phyloP scores from a whole-genome alignment of 176 grass and related monocot species.

The Carex cristatella region DNA sequence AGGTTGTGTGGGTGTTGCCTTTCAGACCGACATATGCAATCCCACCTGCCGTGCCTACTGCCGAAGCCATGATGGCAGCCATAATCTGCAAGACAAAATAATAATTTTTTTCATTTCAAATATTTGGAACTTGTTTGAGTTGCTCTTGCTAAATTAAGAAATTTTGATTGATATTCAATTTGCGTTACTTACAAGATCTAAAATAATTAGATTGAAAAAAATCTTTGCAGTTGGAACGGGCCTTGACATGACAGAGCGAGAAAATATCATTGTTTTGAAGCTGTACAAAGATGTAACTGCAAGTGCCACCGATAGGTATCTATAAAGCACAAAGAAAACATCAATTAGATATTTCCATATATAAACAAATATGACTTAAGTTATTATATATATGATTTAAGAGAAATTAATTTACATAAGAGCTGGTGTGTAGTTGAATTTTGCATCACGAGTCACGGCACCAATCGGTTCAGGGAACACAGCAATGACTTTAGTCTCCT shows the following conservation, averaged over 20 bases:
- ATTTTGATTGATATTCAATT: neutral
- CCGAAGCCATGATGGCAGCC: slow-evolving; percentile 59
- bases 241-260: slow-evolving; percentile 5
- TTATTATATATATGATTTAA: neutral
- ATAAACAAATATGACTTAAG: neutral
- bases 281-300: slow-evolving; percentile 42
- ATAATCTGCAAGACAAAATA: slow-evolving; percentile 34
- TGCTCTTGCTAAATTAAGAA: neutral
- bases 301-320: slow-evolving; percentile 54
- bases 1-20: slow-evolving; percentile 52
- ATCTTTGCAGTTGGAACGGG: slow-evolving; percentile 17
- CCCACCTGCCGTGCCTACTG: slow-evolving; percentile 33
- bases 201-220: slow-evolving; percentile 33
- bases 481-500: slow-evolving; percentile 33
- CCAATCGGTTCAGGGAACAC: neutral
- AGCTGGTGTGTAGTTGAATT: slow-evolving; percentile 58
- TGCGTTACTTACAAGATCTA: slow-evolving; percentile 39
- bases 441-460: neutral
- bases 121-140: neutral
- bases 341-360: neutral
- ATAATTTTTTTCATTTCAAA: neutral
- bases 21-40: slow-evolving; percentile 58
- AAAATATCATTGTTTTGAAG: slow-evolving; percentile 25
- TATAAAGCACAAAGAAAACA: neutral
- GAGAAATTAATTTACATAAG: slow-evolving; percentile 35